Evolutionary conservation across 2,329 filamentous ascomycete genomes (phyloP).

Genomic region (Ophiocordyceps polyrhachis-furcata): DNA sequence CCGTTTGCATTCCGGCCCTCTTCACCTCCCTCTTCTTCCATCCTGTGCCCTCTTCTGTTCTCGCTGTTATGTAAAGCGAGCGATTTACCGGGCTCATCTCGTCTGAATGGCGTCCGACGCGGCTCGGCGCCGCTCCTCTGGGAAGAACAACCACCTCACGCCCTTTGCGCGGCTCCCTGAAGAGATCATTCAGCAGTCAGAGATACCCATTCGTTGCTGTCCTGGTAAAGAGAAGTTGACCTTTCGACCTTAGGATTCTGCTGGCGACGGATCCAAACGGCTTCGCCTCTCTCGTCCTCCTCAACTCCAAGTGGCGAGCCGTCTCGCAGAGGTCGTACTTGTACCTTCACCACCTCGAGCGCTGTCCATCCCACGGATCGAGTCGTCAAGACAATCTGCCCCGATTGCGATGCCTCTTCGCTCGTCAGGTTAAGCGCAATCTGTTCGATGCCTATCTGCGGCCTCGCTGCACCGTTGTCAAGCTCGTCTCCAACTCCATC

Average conservation of each 20-base stretch:
- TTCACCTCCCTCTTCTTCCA: neutral
- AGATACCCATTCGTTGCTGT: slow-evolving; percentile 3
- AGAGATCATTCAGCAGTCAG: slow-evolving; percentile 53
- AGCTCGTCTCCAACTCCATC: slow-evolving; percentile 65
- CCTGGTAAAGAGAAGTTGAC: neutral
- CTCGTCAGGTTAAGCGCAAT: slow-evolving; percentile 54
- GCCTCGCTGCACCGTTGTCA: slow-evolving; percentile 52
- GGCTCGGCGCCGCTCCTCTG: neutral
- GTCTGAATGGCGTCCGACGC: neutral
- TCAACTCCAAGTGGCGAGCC: slow-evolving; percentile 47
- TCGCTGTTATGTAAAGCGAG: neutral
- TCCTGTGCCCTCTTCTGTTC: neutral
- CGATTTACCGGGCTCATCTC: too few relatives aligned
- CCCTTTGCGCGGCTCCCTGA: slow-evolving; percentile 41
- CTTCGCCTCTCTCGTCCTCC: slow-evolving; percentile 46
- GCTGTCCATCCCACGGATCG: slow-evolving; percentile 38
- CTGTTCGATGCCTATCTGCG: slow-evolving; percentile 60
- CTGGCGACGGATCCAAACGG: slow-evolving; percentile 38
- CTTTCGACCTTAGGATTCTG: slow-evolving; percentile 31
- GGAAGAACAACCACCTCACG: neutral
- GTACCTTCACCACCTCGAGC: slow-evolving; percentile 42
- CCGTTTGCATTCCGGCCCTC: neutral
- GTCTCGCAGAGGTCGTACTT: slow-evolving; percentile 45
- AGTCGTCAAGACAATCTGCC: slow-evolving; percentile 34
- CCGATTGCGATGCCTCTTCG: slow-evolving; percentile 45